Base-by-base conservation (phyloP, 2,329 filamentous ascomycete genomes). In the Corynespora cassiicola region DNA sequence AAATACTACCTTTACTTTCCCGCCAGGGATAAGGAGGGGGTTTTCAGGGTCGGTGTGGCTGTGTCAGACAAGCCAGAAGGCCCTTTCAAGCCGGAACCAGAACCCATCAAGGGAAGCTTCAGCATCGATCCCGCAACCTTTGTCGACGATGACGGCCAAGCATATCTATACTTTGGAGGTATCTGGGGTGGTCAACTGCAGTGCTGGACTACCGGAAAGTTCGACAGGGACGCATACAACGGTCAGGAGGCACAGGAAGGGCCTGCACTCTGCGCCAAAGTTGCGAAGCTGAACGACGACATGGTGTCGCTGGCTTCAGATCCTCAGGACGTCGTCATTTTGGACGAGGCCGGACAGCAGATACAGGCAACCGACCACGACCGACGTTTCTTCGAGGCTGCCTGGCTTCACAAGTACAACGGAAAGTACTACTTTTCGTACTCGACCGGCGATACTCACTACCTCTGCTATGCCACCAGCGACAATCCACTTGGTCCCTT, bases 121-220 rank as follows among this genome's bases (percentile, higher is more conserved):
- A 87, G 82, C 56, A 90, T 91, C 58, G 87, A 91, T 60, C 87
- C 87, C 0, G 87, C 87, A 9, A 77, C 75, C 21, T 88, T 90
- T 48, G 86, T 90, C 11, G 87, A 91, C 60, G 81, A 80, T 28
- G 80, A 86, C 50, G 79, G 75, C 7, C 63, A 76, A 34, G 82
- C 78, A 3, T 88, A 87, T 61, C 63, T 88, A 15, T 91, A 90
- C 68, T 90, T 90, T 52, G 87, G 87, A 28, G 87, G 87, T 0
- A 77, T 91, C 15, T 91, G 87, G 87, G 87, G 87, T 41, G 87
- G 87, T 0, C 87, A 91, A 69, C 72, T 91, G 49, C 86, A 90
- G 66, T 90, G 86, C 72, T 91, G 87, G 79, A 75, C 77, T 51
- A 68, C 66, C 18, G 78, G 80, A 21, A 67, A 75, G 46, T 90